These are phyloP conservation scores for Metschnikowia cubensis DNA, from an alignment of 805 yeast genomes.

Conservation along the genomic window DNA sequence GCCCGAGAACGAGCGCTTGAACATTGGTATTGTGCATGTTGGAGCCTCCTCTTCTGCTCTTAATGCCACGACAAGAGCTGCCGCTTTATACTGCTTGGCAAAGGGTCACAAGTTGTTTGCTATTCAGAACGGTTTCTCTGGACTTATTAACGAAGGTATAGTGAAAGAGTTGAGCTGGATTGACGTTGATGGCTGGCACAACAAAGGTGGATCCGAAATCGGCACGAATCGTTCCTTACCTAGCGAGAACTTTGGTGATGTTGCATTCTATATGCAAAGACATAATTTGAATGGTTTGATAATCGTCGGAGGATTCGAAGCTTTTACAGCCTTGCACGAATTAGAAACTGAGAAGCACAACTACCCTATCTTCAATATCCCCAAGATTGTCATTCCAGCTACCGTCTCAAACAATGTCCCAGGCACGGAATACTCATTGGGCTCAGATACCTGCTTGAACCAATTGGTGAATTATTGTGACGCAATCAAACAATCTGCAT, in stretches of 20 bases:
- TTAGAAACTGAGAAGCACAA: conserved; percentile 68
- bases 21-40: conserved; percentile 67
- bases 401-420: conserved; percentile 98
- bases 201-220: conserved; percentile 73
- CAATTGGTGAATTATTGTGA: conserved; percentile 90
- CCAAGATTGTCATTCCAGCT: conserved; percentile 90
- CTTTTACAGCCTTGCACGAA: conserved; percentile 81
- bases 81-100: conserved; percentile 70
- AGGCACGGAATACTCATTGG: conserved; percentile 96
- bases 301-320: conserved; percentile 95
- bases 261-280: conserved; percentile 91
- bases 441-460: conserved; percentile 94
- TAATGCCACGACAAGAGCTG: conserved; percentile 73
- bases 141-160: conserved; percentile 60
- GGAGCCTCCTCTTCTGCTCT: conserved; percentile 82
- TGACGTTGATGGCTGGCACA: conserved; percentile 69
- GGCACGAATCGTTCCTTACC: conserved; percentile 65
- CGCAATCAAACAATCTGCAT: conserved; percentile 89
- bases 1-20: conserved; percentile 55
- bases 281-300: conserved; percentile 83
- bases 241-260: conserved; percentile 56
- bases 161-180: conserved; percentile 62
- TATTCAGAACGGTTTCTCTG: conserved; percentile 70
- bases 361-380: conserved; percentile 91
- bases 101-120: conserved; percentile 71